Evolutionary conservation across 169 alveolate species (phyloP), one percentile per base, ranked within the genome.

Genomic region (Plasmodium gallinaceum): DNA sequence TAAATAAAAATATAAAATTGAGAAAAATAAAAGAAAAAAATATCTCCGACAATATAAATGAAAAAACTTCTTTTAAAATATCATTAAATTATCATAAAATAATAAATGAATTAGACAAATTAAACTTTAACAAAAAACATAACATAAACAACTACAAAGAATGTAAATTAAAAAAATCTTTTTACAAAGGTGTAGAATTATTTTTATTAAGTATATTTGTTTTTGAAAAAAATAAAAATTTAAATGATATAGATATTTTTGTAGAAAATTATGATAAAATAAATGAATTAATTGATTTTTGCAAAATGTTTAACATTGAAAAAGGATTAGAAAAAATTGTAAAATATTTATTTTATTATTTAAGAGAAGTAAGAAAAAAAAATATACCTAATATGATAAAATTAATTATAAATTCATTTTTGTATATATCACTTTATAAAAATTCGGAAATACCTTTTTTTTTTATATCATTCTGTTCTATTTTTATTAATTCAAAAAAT

Each of bases 391-490:
- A 46, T 51, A 65, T 78, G 89, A 78, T 78, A n/a, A 78, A 65
- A 51, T 26, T 78, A 78, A 64, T 78, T 26, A 78, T 24, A 39
- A 64, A 65, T 39, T 65, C 89, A 14, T 64, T 78, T 12, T 58
- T 48, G 45, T 43, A 78, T 22, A 66, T 78, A 51, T 78, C 89
- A 3, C 8, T 48, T 20, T 37, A 46, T 22, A 78, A 66, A 48
- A 64, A 64, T 58, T 64, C 78, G 10, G 62, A 48, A n/a, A 48
- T 37, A 9, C 74, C 74, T 20, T 78, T 78, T 78, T 18, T 78
- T 48, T 78, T 78, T 78, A 78, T 78, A n/a, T 78, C 89, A n/a
- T 78, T 78, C 26, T 78, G 89, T 78, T 78, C 65, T 22, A n/a
- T 78, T 26, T 78, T 78, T 48, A 78, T 51, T 48, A 66, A 51